Conservation (phyloP, 345 rosid genomes). For the Laguncularia racemosa region DNA sequence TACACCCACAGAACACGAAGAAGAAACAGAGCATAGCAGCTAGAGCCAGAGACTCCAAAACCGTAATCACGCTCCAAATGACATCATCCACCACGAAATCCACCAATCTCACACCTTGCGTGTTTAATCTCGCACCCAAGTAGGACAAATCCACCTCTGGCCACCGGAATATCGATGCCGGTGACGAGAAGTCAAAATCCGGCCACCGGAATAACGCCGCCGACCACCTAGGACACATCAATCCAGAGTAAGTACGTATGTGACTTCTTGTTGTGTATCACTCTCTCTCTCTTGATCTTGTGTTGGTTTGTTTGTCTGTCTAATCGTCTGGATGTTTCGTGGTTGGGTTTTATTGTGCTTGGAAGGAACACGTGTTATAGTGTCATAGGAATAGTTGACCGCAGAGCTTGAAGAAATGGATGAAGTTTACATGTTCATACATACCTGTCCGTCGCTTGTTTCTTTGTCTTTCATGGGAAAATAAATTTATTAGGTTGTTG, state of each 20-base stretch:
- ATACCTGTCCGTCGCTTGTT: too few relatives aligned
- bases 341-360: too few relatives aligned
- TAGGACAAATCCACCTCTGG: constrained; percentile 50
- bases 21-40: constrained; percentile 62
- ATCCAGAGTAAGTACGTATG: not conserved
- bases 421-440: too few relatives aligned
- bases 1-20: constrained; percentile 77
- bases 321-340: too few relatives aligned
- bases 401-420: too few relatives aligned
- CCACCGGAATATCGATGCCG: constrained; percentile 46
- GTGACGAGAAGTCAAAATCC: constrained; percentile 30
- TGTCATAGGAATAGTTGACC: too few relatives aligned
- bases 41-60: constrained; percentile 61
- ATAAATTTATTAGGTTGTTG: too few relatives aligned
- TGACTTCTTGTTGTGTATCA: constrained; percentile 13
- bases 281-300: constrained; percentile 8
- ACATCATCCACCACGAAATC: constrained; percentile 50
- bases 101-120: constrained; percentile 19
- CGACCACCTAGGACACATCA: constrained; percentile 6
- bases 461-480: too few relatives aligned
- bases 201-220: constrained; percentile 40
- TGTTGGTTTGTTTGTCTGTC: not conserved
- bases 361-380: too few relatives aligned
- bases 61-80: constrained; percentile 50
- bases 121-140: constrained; percentile 16